Evolutionary conservation across 352 stramenopile genomes (phyloP), one percentile per base, ranked within the genome.

Genomic region (Globisporangium sylvaticum): DNA sequence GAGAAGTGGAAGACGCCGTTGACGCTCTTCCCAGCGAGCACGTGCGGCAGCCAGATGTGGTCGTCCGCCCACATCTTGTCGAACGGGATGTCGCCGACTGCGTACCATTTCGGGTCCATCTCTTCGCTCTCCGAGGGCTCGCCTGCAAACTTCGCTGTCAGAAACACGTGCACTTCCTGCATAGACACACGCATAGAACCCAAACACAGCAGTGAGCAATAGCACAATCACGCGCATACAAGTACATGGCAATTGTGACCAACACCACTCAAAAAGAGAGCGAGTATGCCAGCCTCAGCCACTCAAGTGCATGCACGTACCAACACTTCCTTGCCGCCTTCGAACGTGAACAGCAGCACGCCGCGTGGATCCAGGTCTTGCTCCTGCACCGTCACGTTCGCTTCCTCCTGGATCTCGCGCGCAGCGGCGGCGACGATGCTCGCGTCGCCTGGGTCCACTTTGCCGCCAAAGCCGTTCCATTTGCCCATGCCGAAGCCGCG

Each of bases 391-490:
- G 25, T 58, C 31, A 97, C 72, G 58, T 85, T 80, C 20, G 84
- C 79, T 48, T 97, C 90, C 66, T 92, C 84, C n/a, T 73, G 37
- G 46, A 92, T 71, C 67, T 92, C 84, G 25, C 84, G 79, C 48
- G 74, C 84, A 1, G 84, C 74, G 0, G 81, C 84, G 6, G 80
- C 80, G 52, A 69, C 77, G 58, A 92, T 72, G 39, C 75, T 88
- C 14, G 71, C 73, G 66, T 97, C 91, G 22, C 72, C 73, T 5
- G 67, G 7, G 62, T 97, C 88, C 22, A 97, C 82, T 71, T 97
- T 97, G 6, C 91, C 91, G 5, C 91, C 91, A 67, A 97, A 97
- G 32, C 91, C 89, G 66, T 97, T 97, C 88, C 88, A 97, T 67
- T 97, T 97, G 61, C 89, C 90, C 53, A 74, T 37, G 18, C 91